Percentiles rank a stretch among this genome's conserved stretches.
Evolutionary conservation across 1,139 yeast genomes (phyloP).

Genomic region (Casaregolazyma suthepensis): DNA sequence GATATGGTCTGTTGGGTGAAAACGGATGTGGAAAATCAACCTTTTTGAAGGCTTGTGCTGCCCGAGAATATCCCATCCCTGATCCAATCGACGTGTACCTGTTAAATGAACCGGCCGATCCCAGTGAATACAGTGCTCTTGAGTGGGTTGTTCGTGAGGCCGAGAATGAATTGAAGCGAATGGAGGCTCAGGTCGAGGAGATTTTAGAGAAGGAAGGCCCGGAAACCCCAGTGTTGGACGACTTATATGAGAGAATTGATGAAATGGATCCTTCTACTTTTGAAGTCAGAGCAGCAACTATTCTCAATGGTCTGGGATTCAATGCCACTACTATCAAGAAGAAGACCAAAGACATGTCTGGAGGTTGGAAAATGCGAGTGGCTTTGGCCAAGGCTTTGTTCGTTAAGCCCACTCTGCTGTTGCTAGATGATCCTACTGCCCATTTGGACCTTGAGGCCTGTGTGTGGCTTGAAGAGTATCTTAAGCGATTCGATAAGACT

Average conservation of each 20-base stretch:
- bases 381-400: slow-evolving; percentile 68
- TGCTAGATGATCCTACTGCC: slow-evolving; percentile 92
- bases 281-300: slow-evolving; percentile 93
- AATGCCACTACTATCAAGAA: slow-evolving; percentile 74
- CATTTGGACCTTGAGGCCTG: slow-evolving; percentile 99
- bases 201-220: slow-evolving; percentile 90
- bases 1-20: slow-evolving; percentile 87
- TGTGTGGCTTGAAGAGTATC: slow-evolving; percentile 99
- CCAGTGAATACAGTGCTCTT: slow-evolving; percentile 84
- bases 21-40: slow-evolving; percentile 99
- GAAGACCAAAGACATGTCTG: slow-evolving; percentile 98
- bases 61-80: slow-evolving; percentile 94
- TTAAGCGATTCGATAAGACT: slow-evolving; percentile 88
- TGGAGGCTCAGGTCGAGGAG: slow-evolving; percentile 89
- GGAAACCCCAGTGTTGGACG: slow-evolving; percentile 80
- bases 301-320: slow-evolving; percentile 96
- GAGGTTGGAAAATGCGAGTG: slow-evolving; percentile 96
- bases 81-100: slow-evolving; percentile 85
- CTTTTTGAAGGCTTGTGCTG: slow-evolving; percentile 83
- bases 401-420: slow-evolving; percentile 25
- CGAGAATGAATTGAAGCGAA: slow-evolving; percentile 80
- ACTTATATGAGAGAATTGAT: slow-evolving; percentile 90
- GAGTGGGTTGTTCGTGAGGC: slow-evolving; percentile 98
- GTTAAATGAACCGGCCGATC: slow-evolving; percentile 95
- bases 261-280: slow-evolving; percentile 94